Evolutionary conservation across 2,329 filamentous ascomycete species (phyloP).

Genomic region (Colletotrichum tamarilloi): DNA sequence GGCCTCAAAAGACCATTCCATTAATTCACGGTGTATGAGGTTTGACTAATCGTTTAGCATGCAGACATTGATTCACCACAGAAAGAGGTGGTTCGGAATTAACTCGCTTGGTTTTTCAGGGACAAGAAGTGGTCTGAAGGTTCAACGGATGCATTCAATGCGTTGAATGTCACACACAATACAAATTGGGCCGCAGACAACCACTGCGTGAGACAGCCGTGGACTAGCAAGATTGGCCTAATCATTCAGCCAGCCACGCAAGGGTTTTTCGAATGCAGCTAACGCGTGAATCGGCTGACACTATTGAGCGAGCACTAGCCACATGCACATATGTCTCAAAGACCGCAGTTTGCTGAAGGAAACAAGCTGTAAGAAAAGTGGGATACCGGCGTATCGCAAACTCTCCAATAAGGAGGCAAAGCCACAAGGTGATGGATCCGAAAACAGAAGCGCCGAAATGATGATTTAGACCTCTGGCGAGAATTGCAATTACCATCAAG

Average conservation of each 20-base stretch:
- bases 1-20: too few relatives aligned
- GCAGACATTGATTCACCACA: too few relatives aligned
- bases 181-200: too few relatives aligned
- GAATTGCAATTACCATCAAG: neutral
- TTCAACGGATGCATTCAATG: neutral
- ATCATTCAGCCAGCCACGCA: neutral
- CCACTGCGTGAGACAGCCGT: neutral
- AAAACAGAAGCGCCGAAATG: neutral
- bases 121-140: neutral
- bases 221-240: neutral
- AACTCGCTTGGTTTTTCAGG: neutral
- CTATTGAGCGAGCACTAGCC: neutral
- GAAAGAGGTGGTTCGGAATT: neutral
- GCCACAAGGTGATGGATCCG: neutral
- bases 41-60: too few relatives aligned
- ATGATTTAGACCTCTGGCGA: neutral
- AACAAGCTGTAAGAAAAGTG: neutral
- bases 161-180: neutral
- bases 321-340: neutral
- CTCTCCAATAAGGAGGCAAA: neutral
- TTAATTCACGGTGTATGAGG: too few relatives aligned
- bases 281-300: neutral
- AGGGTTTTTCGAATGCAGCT: neutral
- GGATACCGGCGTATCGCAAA: neutral
- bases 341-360: neutral